Evolutionary conservation across 768 basidiomycete genomes (phyloP).

Genomic region (Mycena albidolilacea): DNA sequence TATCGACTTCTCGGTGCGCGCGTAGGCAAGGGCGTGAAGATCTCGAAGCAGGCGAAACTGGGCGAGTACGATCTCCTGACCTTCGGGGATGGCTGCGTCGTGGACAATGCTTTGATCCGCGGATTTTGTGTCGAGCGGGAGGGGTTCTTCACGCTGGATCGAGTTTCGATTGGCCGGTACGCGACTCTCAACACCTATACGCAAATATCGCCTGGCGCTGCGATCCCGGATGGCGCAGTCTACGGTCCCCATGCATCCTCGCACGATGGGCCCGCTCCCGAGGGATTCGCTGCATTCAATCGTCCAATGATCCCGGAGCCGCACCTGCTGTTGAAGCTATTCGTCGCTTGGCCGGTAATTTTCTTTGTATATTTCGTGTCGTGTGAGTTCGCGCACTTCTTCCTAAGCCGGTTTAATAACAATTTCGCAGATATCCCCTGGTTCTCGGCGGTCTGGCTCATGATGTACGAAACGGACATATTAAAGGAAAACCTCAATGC

Average conservation of each 20-base stretch:
- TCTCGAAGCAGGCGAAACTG: conserved; percentile 53
- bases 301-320: conserved; percentile 53
- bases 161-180: conserved; percentile 53
- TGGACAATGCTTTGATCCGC: conserved; percentile 57
- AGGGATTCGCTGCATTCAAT: conserved; percentile 55
- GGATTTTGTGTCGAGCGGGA: conserved; percentile 64
- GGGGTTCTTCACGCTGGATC: conserved; percentile 58
- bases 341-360: conserved; percentile 60
- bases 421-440: conserved; percentile 56
- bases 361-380: conserved; percentile 51
- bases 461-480: conserved; percentile 53
- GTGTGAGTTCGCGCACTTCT: conserved; percentile 42
- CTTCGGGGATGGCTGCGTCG: conserved; percentile 58
- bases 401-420: neutral
- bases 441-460: conserved; percentile 55
- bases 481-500: conserved; percentile 45
- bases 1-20: conserved; percentile 62
- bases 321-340: conserved; percentile 48
- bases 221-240: conserved; percentile 53
- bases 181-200: conserved; percentile 61
- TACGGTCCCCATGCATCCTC: conserved; percentile 64
- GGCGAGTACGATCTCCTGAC: conserved; percentile 62
- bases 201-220: conserved; percentile 57
- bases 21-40: conserved; percentile 57
- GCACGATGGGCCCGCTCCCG: conserved; percentile 54